Conservation (phyloP, 2,329 filamentous ascomycete species). For the Sphaerulina vaccinii region DNA sequence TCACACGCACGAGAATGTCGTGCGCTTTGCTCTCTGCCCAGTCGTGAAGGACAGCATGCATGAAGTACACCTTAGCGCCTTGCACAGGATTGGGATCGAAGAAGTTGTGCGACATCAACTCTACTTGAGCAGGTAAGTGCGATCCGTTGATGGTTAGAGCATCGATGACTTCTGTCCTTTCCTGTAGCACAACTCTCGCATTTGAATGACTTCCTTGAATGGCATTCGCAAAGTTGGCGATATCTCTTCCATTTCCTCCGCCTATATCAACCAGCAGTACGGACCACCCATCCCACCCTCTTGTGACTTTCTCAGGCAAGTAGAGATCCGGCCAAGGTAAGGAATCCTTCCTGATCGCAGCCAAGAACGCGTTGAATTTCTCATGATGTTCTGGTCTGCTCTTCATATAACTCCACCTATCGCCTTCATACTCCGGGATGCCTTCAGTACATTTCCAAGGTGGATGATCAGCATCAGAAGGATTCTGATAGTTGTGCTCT, state of each 20-base stretch:
- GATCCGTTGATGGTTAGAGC: neutral
- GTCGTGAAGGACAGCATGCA: constrained; percentile 30
- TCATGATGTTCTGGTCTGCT: constrained; percentile 1
- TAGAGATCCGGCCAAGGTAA: constrained; percentile 15
- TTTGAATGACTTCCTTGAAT: neutral
- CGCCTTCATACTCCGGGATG: constrained; percentile 7
- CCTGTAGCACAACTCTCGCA: constrained; percentile 13
- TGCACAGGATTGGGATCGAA: constrained; percentile 21
- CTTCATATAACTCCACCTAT: constrained; percentile 14
- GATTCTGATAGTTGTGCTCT: constrained; percentile 15
- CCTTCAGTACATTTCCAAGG: constrained; percentile 19
- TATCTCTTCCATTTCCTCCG: constrained; percentile 27
- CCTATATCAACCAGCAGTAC: constrained; percentile 29
- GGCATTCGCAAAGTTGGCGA: constrained; percentile 1
- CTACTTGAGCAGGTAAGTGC: constrained; percentile 3
- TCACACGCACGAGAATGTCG: constrained; percentile 24
- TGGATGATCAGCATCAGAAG: constrained; percentile 7
- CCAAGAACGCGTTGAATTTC: constrained; percentile 19
- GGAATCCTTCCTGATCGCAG: constrained; percentile 8
- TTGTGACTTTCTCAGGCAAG: constrained; percentile 1
- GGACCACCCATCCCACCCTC: constrained; percentile 16
- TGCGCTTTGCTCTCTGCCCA: constrained; percentile 25
- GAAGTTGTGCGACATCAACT: constrained; percentile 23
- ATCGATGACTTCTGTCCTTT: constrained; percentile 10
- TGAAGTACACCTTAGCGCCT: constrained; percentile 34